Base-by-base conservation (phyloP, 306 rosid species). In the Lathyrus sativus region DNA sequence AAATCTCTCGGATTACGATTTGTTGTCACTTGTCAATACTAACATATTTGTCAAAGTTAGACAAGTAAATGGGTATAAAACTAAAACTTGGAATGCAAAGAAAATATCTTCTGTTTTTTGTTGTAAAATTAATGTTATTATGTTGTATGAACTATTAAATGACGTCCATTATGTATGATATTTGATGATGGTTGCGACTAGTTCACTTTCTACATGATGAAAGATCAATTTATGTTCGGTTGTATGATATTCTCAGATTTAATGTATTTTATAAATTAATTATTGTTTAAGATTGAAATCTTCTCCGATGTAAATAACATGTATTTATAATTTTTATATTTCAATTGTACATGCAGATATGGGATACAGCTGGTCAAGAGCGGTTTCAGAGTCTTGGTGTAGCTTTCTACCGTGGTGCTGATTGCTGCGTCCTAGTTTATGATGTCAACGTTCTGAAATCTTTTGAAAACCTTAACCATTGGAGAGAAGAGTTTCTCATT, bases 331-430 rank as follows among this genome's bases (percentile, higher is more conserved):
- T 7, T 35, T 1, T 44, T 12, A 7, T 43, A 44, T 43, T 84
- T 59, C 31, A 6, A 45, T 45, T 15, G 12, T 51, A 37, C 62
- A 13, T 61, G 54, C 77, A 88, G 99, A 95, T 95, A 51, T 90
- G 99, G 97, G 97, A 95, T 80, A 90, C 99, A 26, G 99, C 97
- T 72, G 98, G 98, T 31, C 98, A 93, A 76, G 98, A 93, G 80
- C 81, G 98, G 72, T 93, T 93, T 87, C 98, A 93, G 66, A 90
- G 96, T 87, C 99, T 93, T 65, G 99, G 99, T 15, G 98, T 92
- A 79, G 98, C 98, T 55, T 93, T 93, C 87, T 93, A 93, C 77
- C 99, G 99, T 6, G 97, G 99, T 68, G 99, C 99, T 61, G 99
- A 93, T 70, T 93, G 99, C 72, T 93, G 99, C 65, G 99, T 93